These are phyloP conservation scores for Collybia mongolica DNA, from an alignment of 768 basidiomycete species.

Conservation along the genomic window DNA sequence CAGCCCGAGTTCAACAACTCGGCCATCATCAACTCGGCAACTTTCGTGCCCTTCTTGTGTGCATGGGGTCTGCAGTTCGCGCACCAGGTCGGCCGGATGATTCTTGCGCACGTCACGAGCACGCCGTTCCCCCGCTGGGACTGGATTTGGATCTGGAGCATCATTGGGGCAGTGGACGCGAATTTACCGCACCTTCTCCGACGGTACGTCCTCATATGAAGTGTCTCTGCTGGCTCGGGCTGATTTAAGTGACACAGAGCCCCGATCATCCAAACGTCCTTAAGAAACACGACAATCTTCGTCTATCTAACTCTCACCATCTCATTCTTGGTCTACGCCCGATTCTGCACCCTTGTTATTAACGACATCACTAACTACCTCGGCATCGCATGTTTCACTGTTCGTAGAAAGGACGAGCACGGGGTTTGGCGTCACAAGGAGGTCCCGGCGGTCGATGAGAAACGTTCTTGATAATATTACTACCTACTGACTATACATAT, in stretches of 20 bases:
- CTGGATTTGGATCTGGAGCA: constrained; percentile 81
- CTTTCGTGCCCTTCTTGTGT: constrained; percentile 85
- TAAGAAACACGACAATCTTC: constrained; percentile 61
- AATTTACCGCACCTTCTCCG: constrained; percentile 69
- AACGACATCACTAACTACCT: constrained; percentile 85
- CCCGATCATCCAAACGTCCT: constrained; percentile 74
- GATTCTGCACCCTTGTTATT: constrained; percentile 84
- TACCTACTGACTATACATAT: background rate
- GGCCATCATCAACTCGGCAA: constrained; percentile 69
- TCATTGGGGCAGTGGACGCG: constrained; percentile 78
- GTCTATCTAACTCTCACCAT: constrained; percentile 43
- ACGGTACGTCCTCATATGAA: constrained; percentile 43
- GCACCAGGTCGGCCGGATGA: constrained; percentile 90
- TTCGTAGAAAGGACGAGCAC: constrained; percentile 75
- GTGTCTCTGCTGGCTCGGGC: background rate
- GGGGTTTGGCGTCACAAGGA: constrained; percentile 52
- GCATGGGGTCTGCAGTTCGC: constrained; percentile 94
- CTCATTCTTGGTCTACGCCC: constrained; percentile 68
- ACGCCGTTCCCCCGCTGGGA: constrained; percentile 85
- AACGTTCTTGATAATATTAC: background rate
- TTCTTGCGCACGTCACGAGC: constrained; percentile 88
- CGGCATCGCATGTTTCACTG: constrained; percentile 94
- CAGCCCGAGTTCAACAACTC: constrained; percentile 61
- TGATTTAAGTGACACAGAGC: constrained; percentile 31
- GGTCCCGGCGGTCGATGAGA: background rate